Evolutionary conservation across 805 yeast genomes (phyloP), one percentile per base, ranked within the genome.

Genomic region (Hanseniaspora hatyaiensis): DNA sequence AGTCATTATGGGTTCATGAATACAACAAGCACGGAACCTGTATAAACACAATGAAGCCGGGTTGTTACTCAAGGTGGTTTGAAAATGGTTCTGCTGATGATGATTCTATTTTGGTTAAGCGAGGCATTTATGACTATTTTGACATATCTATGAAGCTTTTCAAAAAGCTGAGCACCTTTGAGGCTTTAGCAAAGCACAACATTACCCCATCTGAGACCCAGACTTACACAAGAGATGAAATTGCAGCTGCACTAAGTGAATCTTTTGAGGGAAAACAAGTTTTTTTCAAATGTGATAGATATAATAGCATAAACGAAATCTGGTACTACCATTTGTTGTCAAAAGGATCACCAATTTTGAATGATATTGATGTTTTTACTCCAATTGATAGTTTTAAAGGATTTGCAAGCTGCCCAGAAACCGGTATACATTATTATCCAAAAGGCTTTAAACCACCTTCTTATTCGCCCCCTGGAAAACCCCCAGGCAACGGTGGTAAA

Each of bases 21-120:
- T 88, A 75, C 71, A 87, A 88, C 67, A 88, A 88, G 61, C 97
- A 88, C 60, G 96, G 88, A 20, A 86, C 95, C 8, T 88, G 96
- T 65, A 78, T 87, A 72, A 75, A 79, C 40, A 86, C 96, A 1
- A 67, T 88, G 39, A 75, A 72, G 49, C 83, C 92, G 3, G 55
- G 62, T 4, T 88, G 97, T 62, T 87, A 86, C 62, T 65, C 64
- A 6, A 55, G 60, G 16, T 60, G 65, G 63, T 51, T 54, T 20
- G 46, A 52, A 13, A 48, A 40, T 30, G 48, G 43, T n/a, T 18
- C 36, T 22, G 50, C 40, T 8, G 22, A 8, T 3, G 49, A 47
- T 1, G 51, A 54, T 22, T 15, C 29, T 8, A 48, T 24, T 18
- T 38, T 52, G 30, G 54, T 55, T 6, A 55, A 62, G 36, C 54